Conservation (phyloP, 371 early-diverging fungal species). For the Nematocida major region DNA sequence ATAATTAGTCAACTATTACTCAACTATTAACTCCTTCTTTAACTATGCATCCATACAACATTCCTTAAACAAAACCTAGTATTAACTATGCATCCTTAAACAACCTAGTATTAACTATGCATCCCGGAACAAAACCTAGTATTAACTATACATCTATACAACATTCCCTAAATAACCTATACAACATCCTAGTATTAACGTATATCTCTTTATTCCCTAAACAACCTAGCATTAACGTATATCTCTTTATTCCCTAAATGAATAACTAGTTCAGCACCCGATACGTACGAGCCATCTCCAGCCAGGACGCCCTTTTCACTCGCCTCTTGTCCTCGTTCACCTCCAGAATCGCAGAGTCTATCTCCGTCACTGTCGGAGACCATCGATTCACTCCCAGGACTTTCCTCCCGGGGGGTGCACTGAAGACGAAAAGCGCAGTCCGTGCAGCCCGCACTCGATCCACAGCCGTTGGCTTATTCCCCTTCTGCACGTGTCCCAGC, state of each 20-base stretch:
- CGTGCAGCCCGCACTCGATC: constrained; percentile 81
- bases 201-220: no score
- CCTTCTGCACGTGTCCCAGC: constrained; percentile 90
- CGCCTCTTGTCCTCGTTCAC: constrained; percentile 45
- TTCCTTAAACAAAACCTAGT: neutral
- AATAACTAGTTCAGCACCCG: constrained; percentile 26
- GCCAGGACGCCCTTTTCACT: constrained; percentile 45
- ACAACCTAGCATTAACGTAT: no score
- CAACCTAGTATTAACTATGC: no score
- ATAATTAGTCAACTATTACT: no score
- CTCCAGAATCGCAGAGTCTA: constrained; percentile 7
- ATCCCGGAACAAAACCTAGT: neutral
- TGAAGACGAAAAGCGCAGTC: constrained; percentile 1
- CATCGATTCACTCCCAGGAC: constrained; percentile 20
- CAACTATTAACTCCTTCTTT: no score
- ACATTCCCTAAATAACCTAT: no score
- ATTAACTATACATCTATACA: neutral
- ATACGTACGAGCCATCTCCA: constrained; percentile 48
- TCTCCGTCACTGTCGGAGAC: neutral
- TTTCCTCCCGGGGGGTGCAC: neutral
- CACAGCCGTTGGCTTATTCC: constrained; percentile 82
- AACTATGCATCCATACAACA: neutral
- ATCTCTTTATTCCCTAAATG: no score
- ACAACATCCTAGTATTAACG: no score
- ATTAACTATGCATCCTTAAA: neutral